phyloP scores from a whole-genome alignment of 2,329 filamentous ascomycete species.

The Fusarium pilosicola region DNA sequence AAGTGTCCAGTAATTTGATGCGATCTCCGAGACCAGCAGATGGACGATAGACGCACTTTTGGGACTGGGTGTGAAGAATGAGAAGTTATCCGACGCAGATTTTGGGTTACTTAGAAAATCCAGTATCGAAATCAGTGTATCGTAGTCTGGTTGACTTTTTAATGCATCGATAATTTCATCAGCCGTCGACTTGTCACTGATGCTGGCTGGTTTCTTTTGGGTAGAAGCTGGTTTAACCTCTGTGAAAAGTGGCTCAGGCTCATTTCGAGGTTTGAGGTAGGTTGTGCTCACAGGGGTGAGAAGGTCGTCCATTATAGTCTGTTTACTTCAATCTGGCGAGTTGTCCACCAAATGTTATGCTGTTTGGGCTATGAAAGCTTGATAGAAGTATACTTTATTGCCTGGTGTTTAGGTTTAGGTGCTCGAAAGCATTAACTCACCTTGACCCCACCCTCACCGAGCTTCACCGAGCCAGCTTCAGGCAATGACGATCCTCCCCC shows the following conservation, averaged over 20 bases:
- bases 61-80: conserved; percentile 64
- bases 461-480: conserved; percentile 43
- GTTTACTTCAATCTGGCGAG: background rate
- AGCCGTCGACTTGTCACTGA: conserved; percentile 42
- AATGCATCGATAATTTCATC: conserved; percentile 69
- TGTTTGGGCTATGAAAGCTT: background rate
- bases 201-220: background rate
- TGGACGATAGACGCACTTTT: conserved; percentile 79
- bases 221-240: conserved; percentile 46
- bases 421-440: background rate
- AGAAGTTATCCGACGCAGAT: conserved; percentile 34
- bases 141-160: conserved; percentile 70
- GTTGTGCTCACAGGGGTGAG: conserved; percentile 65
- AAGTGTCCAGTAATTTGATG: conserved; percentile 84
- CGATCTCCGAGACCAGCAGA: conserved; percentile 75
- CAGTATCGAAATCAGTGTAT: conserved; percentile 63
- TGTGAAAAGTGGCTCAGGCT: conserved; percentile 51
- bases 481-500: conserved; percentile 36
- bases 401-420: background rate
- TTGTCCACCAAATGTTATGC: background rate
- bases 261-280: conserved; percentile 54
- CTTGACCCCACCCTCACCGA: conserved; percentile 50
- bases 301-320: conserved; percentile 62
- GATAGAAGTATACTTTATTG: background rate
- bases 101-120: conserved; percentile 57